Evolutionary conservation across 2,329 filamentous ascomycete genomes (phyloP), one percentile per base, ranked within the genome.

Genomic region (Neocucurbitaria cava): DNA sequence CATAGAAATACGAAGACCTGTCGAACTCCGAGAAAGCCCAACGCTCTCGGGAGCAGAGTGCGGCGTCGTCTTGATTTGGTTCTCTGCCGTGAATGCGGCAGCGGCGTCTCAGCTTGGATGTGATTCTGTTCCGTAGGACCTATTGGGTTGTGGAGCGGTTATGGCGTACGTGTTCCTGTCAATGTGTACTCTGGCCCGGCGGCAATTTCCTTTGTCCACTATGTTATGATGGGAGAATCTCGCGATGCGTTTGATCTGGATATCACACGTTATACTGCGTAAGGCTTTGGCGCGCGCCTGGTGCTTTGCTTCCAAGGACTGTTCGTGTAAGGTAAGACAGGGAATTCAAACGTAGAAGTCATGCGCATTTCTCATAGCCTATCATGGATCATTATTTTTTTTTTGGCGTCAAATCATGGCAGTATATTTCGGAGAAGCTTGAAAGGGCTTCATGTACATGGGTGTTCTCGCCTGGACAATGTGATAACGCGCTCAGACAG

Each of bases 1-100:
- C 21, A 38, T 44, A 74, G 71, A 69, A 68, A 59, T 73, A 66
- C 48, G 30, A 68, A 15, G 74, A 78, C 40, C 47, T 36, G 2
- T 56, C 39, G n/a, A 46, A 28, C 3, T 66, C 66, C 5, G 67
- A 74, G 10, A 45, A 26, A 23, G 42, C 58, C 33, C 21, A n/a
- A 15, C 10, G 15, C 24, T 10, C 38, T 11, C 38, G 38, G 20
- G 21, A 40, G 21, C 23, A 5, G 38, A 6, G 3, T 23, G 38
- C 38, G 20, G 10, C 21, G 11, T 61, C 64, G 30, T 77, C 31
- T 46, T 46, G 30, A 40, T 40, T 23, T 7, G 2, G n/a, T 40
- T 3, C 11, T 18, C 21, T 24, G 11, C 11, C 42, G 31, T 24
- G 26, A 24, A n/a, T 26, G 75, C 49, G 9, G 31, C 6, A 52